Conservation (phyloP, 2,329 filamentous ascomycete genomes). For the Alternaria sp. region DNA sequence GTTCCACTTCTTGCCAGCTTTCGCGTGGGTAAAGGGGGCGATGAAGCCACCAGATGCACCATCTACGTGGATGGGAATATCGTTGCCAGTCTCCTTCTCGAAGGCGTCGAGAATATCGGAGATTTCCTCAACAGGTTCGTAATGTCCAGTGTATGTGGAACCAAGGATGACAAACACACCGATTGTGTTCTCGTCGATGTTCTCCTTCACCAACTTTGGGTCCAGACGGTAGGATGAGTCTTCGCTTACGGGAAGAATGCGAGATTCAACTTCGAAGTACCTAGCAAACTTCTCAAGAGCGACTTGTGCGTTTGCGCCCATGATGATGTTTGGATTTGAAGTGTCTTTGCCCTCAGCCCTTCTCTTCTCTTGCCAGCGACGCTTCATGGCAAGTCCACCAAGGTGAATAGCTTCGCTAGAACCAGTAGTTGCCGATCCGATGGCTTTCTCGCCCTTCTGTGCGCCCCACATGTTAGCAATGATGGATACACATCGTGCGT, state of each 20-base stretch:
- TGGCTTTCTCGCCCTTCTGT: constrained; percentile 68
- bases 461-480: constrained; percentile 73
- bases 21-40: constrained; percentile 67
- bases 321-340: constrained; percentile 74
- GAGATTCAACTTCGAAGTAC: constrained; percentile 77
- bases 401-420: constrained; percentile 77
- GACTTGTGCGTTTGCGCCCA: constrained; percentile 78
- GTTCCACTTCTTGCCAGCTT: constrained; percentile 68
- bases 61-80: constrained; percentile 75
- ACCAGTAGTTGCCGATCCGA: constrained; percentile 75
- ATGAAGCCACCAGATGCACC: constrained; percentile 69
- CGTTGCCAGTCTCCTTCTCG: constrained; percentile 67
- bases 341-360: constrained; percentile 69
- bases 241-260: constrained; percentile 69
- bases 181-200: constrained; percentile 79
- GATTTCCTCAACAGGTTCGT: constrained; percentile 75
- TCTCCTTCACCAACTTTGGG: constrained; percentile 69
- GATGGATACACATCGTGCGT: constrained; percentile 74
- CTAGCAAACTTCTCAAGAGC: constrained; percentile 76
- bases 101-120: constrained; percentile 71
- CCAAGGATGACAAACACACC: constrained; percentile 78
- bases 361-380: constrained; percentile 74
- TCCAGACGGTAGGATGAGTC: constrained; percentile 70
- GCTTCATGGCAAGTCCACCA: constrained; percentile 72
- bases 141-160: constrained; percentile 77